These are phyloP conservation scores for Zoysia pacifica DNA, from an alignment of 176 grass and related monocot species.

Conservation along the genomic window DNA sequence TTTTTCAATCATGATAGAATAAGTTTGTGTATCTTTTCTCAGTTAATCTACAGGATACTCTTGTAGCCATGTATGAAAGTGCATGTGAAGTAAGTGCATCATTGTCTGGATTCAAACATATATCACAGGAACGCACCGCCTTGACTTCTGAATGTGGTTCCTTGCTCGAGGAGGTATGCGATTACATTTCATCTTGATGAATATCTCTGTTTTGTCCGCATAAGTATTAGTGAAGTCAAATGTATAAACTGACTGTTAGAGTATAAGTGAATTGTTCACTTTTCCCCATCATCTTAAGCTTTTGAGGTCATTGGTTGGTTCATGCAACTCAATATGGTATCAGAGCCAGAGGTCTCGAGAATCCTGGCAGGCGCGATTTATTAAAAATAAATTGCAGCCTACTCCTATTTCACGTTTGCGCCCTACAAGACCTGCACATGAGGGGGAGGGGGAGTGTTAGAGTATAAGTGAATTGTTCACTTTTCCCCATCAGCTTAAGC, in stretches of 20 bases:
- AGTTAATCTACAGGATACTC: conserved; percentile 80
- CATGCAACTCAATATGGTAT: too few relatives aligned
- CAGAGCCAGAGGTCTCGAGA: too few relatives aligned
- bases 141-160: conserved; percentile 97
- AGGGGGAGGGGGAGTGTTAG: too few relatives aligned
- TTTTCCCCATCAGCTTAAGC: too few relatives aligned
- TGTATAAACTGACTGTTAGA: conserved; percentile 15
- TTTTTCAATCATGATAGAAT: conserved; percentile 29
- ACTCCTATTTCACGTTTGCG: too few relatives aligned
- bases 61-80: conserved; percentile 63
- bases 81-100: conserved; percentile 61
- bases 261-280: too few relatives aligned
- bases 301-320: too few relatives aligned
- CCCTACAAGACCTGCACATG: too few relatives aligned
- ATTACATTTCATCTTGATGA: conserved; percentile 30
- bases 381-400: too few relatives aligned
- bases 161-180: conserved; percentile 91
- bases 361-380: too few relatives aligned
- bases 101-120: conserved; percentile 78
- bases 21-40: conserved; percentile 49
- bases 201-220: conserved; percentile 12
- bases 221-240: conserved; percentile 21
- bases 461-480: too few relatives aligned
- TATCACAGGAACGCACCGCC: conserved; percentile 82
- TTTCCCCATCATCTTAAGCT: too few relatives aligned